A percentile compares a stretch with the other conserved stretches of the same genome.
Evolutionary conservation across 2,329 filamentous ascomycete genomes (phyloP).

Genomic region (Cryphonectria radicalis): DNA sequence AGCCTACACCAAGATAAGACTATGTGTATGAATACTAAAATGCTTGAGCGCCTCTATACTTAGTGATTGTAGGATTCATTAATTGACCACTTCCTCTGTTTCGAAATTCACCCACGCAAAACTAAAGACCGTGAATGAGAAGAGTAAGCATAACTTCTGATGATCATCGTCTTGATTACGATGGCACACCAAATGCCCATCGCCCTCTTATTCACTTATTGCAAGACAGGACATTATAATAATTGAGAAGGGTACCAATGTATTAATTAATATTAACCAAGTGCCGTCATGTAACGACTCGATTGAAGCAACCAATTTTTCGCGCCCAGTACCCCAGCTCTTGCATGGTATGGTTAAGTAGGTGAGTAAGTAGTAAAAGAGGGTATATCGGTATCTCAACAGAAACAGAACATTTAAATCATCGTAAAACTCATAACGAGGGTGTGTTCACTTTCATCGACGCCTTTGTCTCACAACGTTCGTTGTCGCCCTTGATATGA

Average conservation of each 20-base stretch:
- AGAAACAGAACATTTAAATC: background rate
- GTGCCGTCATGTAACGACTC: background rate
- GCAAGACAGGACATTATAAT: background rate
- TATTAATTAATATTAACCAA: conserved; percentile 1
- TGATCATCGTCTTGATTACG: too few species aligned
- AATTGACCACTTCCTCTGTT: too few species aligned
- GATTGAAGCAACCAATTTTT: background rate
- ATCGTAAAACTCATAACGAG: background rate
- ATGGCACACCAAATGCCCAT: too few species aligned
- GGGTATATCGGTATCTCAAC: conserved; percentile 18
- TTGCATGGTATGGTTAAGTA: background rate
- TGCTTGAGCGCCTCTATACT: too few species aligned
- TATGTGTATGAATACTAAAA: too few species aligned
- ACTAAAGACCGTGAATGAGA: too few species aligned
- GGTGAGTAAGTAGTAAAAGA: background rate
- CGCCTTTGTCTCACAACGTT: background rate
- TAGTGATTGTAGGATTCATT: too few species aligned
- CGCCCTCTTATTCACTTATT: too few species aligned
- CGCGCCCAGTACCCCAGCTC: background rate
- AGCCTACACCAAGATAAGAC: background rate
- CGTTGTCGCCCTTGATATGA: background rate
- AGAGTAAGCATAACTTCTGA: too few species aligned
- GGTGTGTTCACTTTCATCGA: background rate
- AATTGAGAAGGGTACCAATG: background rate
- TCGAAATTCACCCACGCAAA: too few species aligned